These are phyloP conservation scores for Spathaspora sp. DNA, from an alignment of 1,139 yeast species.

Conservation along the genomic window DNA sequence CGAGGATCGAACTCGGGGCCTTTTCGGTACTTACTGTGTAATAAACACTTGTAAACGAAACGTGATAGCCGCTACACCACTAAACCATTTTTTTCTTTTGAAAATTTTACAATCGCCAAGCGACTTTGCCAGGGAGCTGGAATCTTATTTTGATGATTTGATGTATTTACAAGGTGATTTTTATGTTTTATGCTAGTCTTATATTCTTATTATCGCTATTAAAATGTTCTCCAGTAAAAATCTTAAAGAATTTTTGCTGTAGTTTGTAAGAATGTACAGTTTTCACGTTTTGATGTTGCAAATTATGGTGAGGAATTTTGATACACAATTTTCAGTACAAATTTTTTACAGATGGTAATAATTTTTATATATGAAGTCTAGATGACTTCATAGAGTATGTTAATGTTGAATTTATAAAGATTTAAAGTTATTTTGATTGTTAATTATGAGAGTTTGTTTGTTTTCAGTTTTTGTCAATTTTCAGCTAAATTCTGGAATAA, in stretches of 20 bases:
- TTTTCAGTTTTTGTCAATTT: no score
- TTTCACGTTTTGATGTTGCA: neutral
- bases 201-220: no score
- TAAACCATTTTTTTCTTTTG: constrained; percentile 5
- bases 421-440: no score
- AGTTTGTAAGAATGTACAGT: neutral
- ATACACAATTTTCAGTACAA: neutral
- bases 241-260: neutral
- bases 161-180: neutral
- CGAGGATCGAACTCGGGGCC: constrained; percentile 32
- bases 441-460: no score
- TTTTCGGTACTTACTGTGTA: constrained; percentile 23
- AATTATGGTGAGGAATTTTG: neutral
- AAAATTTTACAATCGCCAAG: neutral
- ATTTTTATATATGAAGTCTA: no score
- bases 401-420: no score
- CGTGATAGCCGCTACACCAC: constrained; percentile 13
- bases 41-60: constrained; percentile 12
- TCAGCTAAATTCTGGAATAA: no score
- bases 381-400: no score
- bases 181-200: no score
- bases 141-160: neutral
- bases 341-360: no score
- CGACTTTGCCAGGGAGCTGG: neutral
- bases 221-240: no score